phyloP scores from a whole-genome alignment of 257 asterid genomes.

The Capsicum baccatum region DNA sequence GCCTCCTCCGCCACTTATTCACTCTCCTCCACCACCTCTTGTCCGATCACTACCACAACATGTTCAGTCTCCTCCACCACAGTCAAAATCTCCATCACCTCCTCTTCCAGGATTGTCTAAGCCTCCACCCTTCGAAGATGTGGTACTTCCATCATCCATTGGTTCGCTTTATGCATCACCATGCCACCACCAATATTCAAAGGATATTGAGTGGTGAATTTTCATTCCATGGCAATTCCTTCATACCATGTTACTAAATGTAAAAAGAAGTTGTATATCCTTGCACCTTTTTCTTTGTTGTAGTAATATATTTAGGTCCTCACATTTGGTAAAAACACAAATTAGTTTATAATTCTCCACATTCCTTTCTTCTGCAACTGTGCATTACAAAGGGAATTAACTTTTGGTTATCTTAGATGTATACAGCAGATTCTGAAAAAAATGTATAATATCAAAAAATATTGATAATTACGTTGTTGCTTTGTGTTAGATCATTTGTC shows the following conservation, averaged over 20 bases:
- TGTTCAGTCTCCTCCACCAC: conserved; percentile 4
- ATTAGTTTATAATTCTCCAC: background rate
- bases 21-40: conserved; percentile 27
- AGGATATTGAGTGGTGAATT: conserved; percentile 33
- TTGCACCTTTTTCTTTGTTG: no score
- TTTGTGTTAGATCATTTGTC: no score
- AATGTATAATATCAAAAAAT: no score
- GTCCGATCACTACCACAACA: conserved; percentile 20
- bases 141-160: conserved; percentile 35
- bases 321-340: no score
- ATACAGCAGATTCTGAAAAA: background rate
- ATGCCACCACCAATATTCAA: conserved; percentile 42
- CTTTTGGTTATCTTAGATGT: background rate
- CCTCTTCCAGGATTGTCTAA: background rate
- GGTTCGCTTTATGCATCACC: conserved; percentile 43
- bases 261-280: no score
- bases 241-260: no score
- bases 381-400: background rate
- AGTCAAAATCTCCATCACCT: conserved; percentile 12
- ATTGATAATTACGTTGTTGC: no score
- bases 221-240: no score
- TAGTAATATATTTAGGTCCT: no score
- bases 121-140: conserved; percentile 23
- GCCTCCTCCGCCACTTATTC: background rate
- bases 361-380: background rate